Evolutionary conservation across 2,329 filamentous ascomycete genomes (phyloP).

Genomic region (Colletotrichum noveboracense): DNA sequence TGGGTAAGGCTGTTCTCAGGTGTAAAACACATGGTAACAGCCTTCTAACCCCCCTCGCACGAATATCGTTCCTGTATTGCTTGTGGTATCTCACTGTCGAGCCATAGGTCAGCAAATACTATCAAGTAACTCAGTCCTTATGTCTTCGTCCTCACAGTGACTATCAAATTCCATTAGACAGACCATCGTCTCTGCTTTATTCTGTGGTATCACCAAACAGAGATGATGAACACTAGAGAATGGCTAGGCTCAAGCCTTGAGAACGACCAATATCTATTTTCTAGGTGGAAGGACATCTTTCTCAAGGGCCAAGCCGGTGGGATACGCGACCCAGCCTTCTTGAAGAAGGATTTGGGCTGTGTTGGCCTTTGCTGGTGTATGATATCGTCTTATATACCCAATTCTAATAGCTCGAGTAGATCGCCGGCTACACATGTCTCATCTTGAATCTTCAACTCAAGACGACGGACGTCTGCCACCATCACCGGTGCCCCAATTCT

Average conservation of each 20-base stretch:
- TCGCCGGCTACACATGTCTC: background rate
- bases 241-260: background rate
- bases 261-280: background rate
- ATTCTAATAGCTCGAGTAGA: background rate
- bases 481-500: background rate
- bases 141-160: fast-evolving
- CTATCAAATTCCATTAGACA: fast-evolving
- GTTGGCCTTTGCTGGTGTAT: background rate
- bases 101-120: fast-evolving
- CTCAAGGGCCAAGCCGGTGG: fast-evolving
- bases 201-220: background rate
- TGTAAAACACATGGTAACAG: background rate
- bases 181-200: background rate
- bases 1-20: background rate
- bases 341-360: background rate
- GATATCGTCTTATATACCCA: background rate
- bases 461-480: background rate
- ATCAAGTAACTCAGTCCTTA: background rate
- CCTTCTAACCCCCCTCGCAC: too few species aligned
- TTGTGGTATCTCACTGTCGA: too few species aligned
- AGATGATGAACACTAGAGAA: background rate
- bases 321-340: background rate
- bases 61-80: too few species aligned
- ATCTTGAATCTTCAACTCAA: background rate
- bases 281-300: background rate